Conservation (phyloP, 202 grass and related monocot species). For the Carex arenaria region DNA sequence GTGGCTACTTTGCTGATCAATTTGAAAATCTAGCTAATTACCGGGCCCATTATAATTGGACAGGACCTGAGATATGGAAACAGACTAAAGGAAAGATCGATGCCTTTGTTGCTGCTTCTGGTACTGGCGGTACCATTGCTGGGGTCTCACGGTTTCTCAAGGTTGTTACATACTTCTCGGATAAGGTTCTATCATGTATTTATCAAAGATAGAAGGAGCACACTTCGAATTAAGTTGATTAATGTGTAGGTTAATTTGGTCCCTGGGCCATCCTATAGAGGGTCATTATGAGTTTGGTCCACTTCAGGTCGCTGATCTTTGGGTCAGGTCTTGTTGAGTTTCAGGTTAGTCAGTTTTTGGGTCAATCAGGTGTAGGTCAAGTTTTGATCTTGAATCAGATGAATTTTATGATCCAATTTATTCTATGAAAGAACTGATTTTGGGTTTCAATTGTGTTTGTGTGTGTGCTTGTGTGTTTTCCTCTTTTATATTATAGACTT, state of each 20-base stretch:
- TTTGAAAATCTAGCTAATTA: conserved; percentile 97
- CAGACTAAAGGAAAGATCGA: conserved; percentile 61
- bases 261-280: background rate
- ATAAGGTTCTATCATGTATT: conserved; percentile 23
- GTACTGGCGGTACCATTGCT: conserved; percentile 87
- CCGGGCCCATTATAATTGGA: conserved; percentile 81
- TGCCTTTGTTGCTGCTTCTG: conserved; percentile 82
- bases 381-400: background rate
- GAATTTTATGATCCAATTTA: background rate
- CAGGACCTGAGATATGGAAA: conserved; percentile 94
- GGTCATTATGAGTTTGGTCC: background rate
- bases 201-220: background rate
- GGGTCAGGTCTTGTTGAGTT: background rate
- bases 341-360: background rate
- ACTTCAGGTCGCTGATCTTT: background rate
- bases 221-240: background rate
- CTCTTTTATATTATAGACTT: background rate
- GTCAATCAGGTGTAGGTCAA: background rate
- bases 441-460: background rate
- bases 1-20: conserved; percentile 90
- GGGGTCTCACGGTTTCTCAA: conserved; percentile 86
- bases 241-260: background rate
- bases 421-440: background rate
- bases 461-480: background rate
- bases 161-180: conserved; percentile 40